Evolutionary conservation across 2,329 filamentous ascomycete species (phyloP).

Genomic region (Akanthomyces muscarius): DNA sequence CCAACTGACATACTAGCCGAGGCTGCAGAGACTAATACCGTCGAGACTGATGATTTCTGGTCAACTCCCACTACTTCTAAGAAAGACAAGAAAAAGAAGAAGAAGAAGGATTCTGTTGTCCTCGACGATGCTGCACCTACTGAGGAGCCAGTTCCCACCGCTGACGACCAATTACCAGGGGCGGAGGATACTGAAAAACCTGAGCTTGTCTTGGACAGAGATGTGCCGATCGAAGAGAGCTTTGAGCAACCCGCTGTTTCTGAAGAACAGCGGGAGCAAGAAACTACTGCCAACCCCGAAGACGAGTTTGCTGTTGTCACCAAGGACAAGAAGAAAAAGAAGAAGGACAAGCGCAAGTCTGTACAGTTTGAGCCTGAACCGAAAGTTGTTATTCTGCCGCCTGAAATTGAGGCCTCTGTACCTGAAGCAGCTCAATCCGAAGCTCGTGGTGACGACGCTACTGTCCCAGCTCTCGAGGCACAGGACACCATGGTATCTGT

Average conservation of each 20-base stretch:
- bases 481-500: constrained; percentile 31
- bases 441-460: constrained; percentile 2
- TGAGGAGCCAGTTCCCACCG: not conserved
- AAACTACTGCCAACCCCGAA: not conserved
- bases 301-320: constrained; percentile 9
- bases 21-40: not conserved
- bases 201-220: not conserved
- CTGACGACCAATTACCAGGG: not conserved
- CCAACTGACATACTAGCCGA: not conserved
- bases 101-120: constrained; percentile 19
- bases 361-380: constrained; percentile 21
- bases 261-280: not conserved
- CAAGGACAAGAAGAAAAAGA: constrained; percentile 20
- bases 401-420: not conserved
- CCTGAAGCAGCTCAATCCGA: not conserved
- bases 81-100: constrained; percentile 29
- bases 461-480: constrained; percentile 20
- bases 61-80: constrained; percentile 18
- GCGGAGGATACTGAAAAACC: not conserved
- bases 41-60: constrained; percentile 14
- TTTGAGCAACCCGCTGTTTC: not conserved
- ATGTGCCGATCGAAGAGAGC: not conserved
- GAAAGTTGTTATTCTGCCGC: not conserved
- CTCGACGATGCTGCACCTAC: constrained; percentile 15
- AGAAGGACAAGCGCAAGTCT: constrained; percentile 22